A percentile compares a stretch with the other conserved stretches of the same genome.
phyloP scores from a whole-genome alignment of 345 rosid species.

The rapeseed (Brassica napus) region Da-Ae NC_063445.1:4883001-4883500 shows the following conservation, averaged over 20 bases:
- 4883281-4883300: slow-evolving; percentile 25
- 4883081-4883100: neutral
- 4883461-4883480: neutral
- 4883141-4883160: neutral
- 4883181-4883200: slow-evolving; percentile 23
- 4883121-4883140: neutral
- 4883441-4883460: neutral
- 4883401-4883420: neutral
- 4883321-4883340: neutral
- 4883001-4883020: slow-evolving; percentile 40
- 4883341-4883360: neutral
- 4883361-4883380: neutral
- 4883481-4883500: slow-evolving; percentile 35
- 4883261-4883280: slow-evolving; percentile 6
- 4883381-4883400: neutral
- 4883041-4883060: slow-evolving; percentile 38
- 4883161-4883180: slow-evolving; percentile 29
- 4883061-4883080: slow-evolving; percentile 35
- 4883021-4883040: slow-evolving; percentile 37
- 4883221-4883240: slow-evolving; percentile 35
- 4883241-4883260: slow-evolving; percentile 38
- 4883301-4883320: neutral
- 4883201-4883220: slow-evolving; percentile 40
- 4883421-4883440: neutral
- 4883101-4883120: neutral